A percentile compares a stretch with the other conserved stretches of the same genome.
phyloP scores from a whole-genome alignment of 1,284 basidiomycete species.

The Cerioporus squamosus region DNA sequence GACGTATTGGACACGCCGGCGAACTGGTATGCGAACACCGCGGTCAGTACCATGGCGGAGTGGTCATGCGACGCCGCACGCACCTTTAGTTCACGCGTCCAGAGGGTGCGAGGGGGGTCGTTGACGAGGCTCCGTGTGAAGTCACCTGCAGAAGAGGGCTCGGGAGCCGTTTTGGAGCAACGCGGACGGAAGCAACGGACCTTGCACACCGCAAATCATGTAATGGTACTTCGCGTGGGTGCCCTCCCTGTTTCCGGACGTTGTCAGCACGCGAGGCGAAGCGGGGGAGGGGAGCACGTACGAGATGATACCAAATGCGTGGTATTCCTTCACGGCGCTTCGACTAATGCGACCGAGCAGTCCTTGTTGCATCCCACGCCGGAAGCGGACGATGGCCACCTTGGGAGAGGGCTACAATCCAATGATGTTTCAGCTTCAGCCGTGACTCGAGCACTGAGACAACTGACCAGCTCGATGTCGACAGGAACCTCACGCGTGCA shows the following conservation, averaged over 20 bases:
- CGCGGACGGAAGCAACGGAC: slow-evolving; percentile 32
- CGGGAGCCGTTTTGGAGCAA: slow-evolving; percentile 5
- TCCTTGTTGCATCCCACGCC: slow-evolving; percentile 69
- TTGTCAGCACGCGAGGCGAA: slow-evolving; percentile 18
- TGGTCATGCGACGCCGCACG: slow-evolving; percentile 14
- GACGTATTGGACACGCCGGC: slow-evolving; percentile 83
- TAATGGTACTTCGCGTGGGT: slow-evolving; percentile 74
- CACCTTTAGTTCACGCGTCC: slow-evolving; percentile 78
- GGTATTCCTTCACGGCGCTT: slow-evolving; percentile 61
- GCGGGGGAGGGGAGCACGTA: slow-evolving; percentile 31
- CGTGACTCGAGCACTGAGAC: slow-evolving; percentile 3
- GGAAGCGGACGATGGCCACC: slow-evolving; percentile 61
- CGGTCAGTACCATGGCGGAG: slow-evolving; percentile 1
- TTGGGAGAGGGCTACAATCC: slow-evolving; percentile 56
- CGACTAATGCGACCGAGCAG: slow-evolving; percentile 61
- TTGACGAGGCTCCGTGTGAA: slow-evolving; percentile 73
- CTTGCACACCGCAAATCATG: slow-evolving; percentile 79
- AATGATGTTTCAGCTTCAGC: neutral
- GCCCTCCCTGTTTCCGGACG: slow-evolving; percentile 54
- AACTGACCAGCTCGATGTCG: slow-evolving; percentile 72
- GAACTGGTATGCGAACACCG: slow-evolving; percentile 46
- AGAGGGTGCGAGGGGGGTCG: slow-evolving; percentile 66
- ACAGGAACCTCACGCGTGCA: slow-evolving; percentile 75
- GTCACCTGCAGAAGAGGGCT: slow-evolving; percentile 48
- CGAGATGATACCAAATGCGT: slow-evolving; percentile 66